Percentiles rank a stretch among this genome's conserved stretches.
Evolutionary conservation across 495 filamentous ascomycete species (phyloP).

Genomic region (Penicillium mononematosum): DNA sequence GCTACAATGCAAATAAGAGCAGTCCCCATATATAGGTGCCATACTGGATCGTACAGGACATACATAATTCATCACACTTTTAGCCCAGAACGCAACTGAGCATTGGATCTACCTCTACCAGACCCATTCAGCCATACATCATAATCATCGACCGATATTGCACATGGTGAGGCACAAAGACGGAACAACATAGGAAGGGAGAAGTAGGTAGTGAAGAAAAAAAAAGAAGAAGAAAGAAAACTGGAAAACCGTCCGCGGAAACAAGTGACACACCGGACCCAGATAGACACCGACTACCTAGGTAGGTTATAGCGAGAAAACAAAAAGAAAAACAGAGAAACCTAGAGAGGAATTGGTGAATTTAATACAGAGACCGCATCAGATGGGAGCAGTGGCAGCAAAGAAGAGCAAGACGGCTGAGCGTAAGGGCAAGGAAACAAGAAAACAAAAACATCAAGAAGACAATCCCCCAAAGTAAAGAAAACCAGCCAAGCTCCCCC

Average conservation of each 20-base stretch:
- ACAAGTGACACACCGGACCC: constrained; percentile 28
- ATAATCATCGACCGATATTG: constrained; percentile 25
- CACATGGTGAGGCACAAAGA: constrained; percentile 17
- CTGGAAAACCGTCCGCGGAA: constrained; percentile 20
- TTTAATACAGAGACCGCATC: constrained; percentile 36
- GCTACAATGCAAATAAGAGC: not conserved
- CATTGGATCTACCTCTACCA: constrained; percentile 27
- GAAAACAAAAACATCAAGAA: constrained; percentile 23
- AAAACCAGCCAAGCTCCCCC: constrained; percentile 46
- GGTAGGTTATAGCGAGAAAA: constrained; percentile 17
- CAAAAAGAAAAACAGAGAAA: constrained; percentile 24
- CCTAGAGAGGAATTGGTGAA: constrained; percentile 41
- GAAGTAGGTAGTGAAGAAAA: constrained; percentile 7
- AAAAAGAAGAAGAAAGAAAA: constrained; percentile 17
- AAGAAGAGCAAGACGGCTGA: constrained; percentile 23
- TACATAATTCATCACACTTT: constrained; percentile 36
- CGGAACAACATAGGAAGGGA: constrained; percentile 9
- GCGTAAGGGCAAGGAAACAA: constrained; percentile 22
- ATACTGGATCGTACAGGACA: constrained; percentile 29
- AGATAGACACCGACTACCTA: constrained; percentile 26
- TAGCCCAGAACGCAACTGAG: constrained; percentile 24
- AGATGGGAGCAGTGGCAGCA: constrained; percentile 28
- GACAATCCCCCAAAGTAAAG: constrained; percentile 21
- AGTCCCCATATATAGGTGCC: constrained; percentile 13
- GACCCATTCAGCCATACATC: constrained; percentile 21